Evolutionary conservation across 331 rosid species (phyloP), one percentile per base, ranked within the genome.

Genomic region (Saraca asoca): DNA sequence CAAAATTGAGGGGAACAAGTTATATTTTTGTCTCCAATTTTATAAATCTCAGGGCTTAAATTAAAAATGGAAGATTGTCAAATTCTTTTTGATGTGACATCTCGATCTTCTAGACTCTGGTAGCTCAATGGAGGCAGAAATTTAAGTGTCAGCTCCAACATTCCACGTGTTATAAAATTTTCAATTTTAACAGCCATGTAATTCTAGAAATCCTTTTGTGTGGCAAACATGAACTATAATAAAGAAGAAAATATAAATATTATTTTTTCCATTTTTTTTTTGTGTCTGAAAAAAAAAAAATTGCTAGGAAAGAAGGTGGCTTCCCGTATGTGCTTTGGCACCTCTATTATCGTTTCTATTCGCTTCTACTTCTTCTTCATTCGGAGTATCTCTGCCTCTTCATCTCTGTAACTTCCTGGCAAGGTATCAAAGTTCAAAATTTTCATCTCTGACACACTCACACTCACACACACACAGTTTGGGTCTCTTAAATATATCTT

Each of bases 401-500:
- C 16, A n/a, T 18, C 49, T 20, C 42, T 66, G 51, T 70, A 12
- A 14, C 17, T 35, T 38, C 61, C 9, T 62, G 33, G 16, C 72
- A 68, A 71, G 83, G 83, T 78, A 64, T 64, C 58, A 7, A 61
- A 51, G 66, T 69, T 62, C 51, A 42, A 51, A 19, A 34, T 79
- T 38, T 13, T 33, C 15, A n/a, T 68, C 56, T 50, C 63, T 51
- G 13, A 33, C 45, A 14, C 38, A 17, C 72, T 70, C 45, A 9
- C 19, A 35, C 7, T n/a, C n/a, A n/a, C n/a, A n/a, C n/a, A 45
- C 41, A 2, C 16, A 46, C 42, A 4, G 12, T 44, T 48, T 9
- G 9, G 41, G 55, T 42, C 8, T 11, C 54, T 39, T 29, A 45
- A 33, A 11, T 6, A 10, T 38, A 19, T 51, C 2, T 51, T 5